Evolutionary conservation across 1,284 basidiomycete species (phyloP).

Genomic region (Xerocomus amazonicus): DNA sequence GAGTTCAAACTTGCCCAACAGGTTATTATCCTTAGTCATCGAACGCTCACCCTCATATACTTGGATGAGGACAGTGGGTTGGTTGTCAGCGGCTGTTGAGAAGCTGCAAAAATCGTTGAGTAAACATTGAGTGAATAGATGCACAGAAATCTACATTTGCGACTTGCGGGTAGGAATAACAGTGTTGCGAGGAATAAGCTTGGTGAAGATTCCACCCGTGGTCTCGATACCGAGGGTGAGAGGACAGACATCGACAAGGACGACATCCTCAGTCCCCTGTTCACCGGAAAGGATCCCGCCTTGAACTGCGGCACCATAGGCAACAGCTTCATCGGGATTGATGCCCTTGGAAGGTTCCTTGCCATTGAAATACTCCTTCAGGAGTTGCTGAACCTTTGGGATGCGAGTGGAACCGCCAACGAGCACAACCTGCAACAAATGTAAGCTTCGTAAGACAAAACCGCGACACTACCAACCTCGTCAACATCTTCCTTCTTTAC

Average conservation of each 20-base stretch:
- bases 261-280: constrained; percentile 79
- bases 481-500: constrained; percentile 97
- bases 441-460: too few species aligned
- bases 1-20: constrained; percentile 95
- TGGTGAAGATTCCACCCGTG: constrained; percentile 97
- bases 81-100: constrained; percentile 95
- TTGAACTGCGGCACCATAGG: constrained; percentile 97
- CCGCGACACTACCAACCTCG: constrained; percentile 54
- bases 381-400: constrained; percentile 95
- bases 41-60: constrained; percentile 95
- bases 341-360: constrained; percentile 93
- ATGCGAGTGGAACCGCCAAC: constrained; percentile 99
- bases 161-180: constrained; percentile 98
- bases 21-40: constrained; percentile 97
- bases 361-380: constrained; percentile 87
- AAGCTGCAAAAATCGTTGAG: constrained; percentile 50
- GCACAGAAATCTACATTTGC: constrained; percentile 63
- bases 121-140: neutral
- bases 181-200: constrained; percentile 95
- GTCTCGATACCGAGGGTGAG: constrained; percentile 97
- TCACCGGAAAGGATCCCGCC: constrained; percentile 93
- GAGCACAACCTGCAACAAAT: constrained; percentile 61
- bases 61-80: constrained; percentile 86
- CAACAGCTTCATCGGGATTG: constrained; percentile 94
- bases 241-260: constrained; percentile 95